Base-by-base conservation (phyloP, 331 rosid species). In the Arachis monticola region DNA sequence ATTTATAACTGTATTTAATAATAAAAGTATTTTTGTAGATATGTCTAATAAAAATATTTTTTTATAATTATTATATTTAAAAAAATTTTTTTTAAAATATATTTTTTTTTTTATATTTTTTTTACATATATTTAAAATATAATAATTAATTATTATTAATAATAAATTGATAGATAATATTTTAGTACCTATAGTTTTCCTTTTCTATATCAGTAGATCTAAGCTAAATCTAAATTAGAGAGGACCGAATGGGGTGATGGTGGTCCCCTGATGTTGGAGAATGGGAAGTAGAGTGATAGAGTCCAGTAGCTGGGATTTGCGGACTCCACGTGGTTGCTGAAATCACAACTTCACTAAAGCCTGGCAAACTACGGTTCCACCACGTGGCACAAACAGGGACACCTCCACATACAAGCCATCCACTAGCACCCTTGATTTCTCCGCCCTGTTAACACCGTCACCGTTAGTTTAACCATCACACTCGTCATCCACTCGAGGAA, bases 321-420 rank as follows among this genome's bases (percentile, higher is more conserved):
- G 32, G 22, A 40, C 50, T 61, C 80, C 77, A 82, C 82, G 82
- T 82, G 85, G 67, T 64, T 42, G 27, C 31, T 47, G 5, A 66
- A 22, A 60, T 31, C 10, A 13, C 10, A 27, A 73, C 13, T 73
- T 73, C 14, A 40, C 0, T 51, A 73, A 67, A n/a, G 60, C 60
- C 64, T 82, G 82, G 80, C 82, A 60, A 17, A 22, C 65, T 2
- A 10, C n/a, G 57, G 74, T 55, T 82, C 47, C 74, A 62, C 80
- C 85, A 73, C 83, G 83, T 77, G 83, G 65, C 48, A 11, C 13
- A 4, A 65, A 50, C 1, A 51, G 44, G 6, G 8, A 12, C 14
- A 10, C 75, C 42, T 44, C 65, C 64, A 12, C 74, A 40, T 30
- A 5, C 41, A 38, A 38, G 4, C 41, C 5, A 38, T 38, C 41